Percentiles rank a stretch among this genome's conserved stretches.
phyloP scores from a whole-genome alignment of 345 rosid species.

The Eucalyptus sp. region DNA sequence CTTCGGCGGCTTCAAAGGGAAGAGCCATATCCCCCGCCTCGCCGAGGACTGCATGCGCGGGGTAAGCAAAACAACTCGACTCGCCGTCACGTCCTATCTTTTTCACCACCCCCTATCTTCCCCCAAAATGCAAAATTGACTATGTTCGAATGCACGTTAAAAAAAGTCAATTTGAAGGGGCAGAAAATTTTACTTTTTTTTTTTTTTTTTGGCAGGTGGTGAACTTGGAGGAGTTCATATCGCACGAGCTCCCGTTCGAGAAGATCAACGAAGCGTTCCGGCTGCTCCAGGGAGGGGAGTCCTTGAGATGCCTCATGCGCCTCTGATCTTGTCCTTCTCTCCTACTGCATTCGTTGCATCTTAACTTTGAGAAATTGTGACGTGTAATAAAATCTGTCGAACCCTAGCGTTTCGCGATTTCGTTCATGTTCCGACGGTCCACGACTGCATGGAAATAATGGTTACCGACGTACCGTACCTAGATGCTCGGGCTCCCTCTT shows the following conservation, averaged over 20 bases:
- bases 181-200: neutral
- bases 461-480: too few relatives aligned
- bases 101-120: neutral
- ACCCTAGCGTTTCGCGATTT: neutral
- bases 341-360: neutral
- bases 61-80: neutral
- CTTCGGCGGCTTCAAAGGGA: neutral
- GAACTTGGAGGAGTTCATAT: conserved; percentile 5
- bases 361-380: neutral
- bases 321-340: neutral
- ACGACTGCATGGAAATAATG: neutral
- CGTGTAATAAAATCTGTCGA: neutral
- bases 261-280: conserved; percentile 18
- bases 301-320: conserved; percentile 23
- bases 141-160: accelerated
- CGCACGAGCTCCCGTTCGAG: conserved; percentile 32
- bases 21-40: neutral
- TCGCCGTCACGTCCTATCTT: accelerated
- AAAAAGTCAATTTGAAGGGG: neutral
- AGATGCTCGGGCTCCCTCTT: too few relatives aligned
- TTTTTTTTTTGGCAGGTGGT: conserved; percentile 1
- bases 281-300: conserved; percentile 23
- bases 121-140: too few relatives aligned
- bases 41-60: conserved; percentile 11
- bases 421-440: neutral